Conservation (phyloP, 2,329 filamentous ascomycete species). For the Aspergillus ochraceus region DNA sequence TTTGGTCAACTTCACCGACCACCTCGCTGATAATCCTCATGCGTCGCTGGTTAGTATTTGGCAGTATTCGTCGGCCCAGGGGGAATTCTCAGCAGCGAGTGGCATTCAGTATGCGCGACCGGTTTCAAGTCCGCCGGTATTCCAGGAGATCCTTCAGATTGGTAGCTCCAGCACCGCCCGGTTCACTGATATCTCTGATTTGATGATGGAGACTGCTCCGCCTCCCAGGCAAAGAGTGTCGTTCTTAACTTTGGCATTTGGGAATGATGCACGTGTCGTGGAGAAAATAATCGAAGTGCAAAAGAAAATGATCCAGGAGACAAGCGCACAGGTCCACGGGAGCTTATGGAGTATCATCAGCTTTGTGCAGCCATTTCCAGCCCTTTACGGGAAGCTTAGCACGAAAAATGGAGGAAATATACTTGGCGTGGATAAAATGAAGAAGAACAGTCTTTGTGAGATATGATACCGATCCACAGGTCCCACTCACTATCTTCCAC, state of each 20-base stretch:
- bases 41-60: not conserved
- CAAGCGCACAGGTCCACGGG: not conserved
- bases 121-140: not conserved
- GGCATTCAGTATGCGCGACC: not conserved
- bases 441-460: constrained; percentile 1
- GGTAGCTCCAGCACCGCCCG: not conserved
- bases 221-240: not conserved
- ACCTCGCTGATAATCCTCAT: not conserved
- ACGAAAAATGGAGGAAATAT: not conserved
- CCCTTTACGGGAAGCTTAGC: not conserved
- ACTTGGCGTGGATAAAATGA: constrained; percentile 4
- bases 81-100: not conserved
- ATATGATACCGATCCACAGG: not conserved
- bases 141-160: not conserved
- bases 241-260: constrained; percentile 1
- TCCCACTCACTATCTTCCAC: not conserved
- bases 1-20: not conserved
- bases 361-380: constrained; percentile 1
- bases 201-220: constrained; percentile 5
- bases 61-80: not conserved
- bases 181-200: not conserved
- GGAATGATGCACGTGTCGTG: not conserved
- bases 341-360: not conserved
- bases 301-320: not conserved
- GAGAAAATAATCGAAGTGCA: not conserved